A percentile compares a stretch with the other conserved stretches of the same genome.
Evolutionary conservation across 192 early-diverging fungal genomes (phyloP).

Genomic region (Jimgerdemannia flammicorona): DNA sequence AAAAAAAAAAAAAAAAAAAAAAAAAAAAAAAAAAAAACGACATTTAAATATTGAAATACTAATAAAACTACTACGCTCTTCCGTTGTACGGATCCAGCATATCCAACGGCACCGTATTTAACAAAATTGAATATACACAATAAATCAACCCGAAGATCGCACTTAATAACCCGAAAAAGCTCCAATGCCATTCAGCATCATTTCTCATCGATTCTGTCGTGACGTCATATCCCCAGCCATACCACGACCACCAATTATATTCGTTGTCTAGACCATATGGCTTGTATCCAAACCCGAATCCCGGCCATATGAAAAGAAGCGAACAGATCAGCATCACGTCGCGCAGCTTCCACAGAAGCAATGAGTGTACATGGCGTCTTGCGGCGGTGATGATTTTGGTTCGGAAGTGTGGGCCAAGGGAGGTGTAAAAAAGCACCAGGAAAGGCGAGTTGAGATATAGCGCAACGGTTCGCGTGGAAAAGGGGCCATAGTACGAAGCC

Average conservation of each 20-base stretch:
- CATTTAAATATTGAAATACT: too few species aligned
- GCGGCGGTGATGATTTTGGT: constrained; percentile 5
- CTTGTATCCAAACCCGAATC: constrained; percentile 9
- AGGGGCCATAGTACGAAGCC: constrained; percentile 9
- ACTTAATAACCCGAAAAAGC: not conserved
- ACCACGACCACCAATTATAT: not conserved
- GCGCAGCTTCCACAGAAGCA: constrained; percentile 8
- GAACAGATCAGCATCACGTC: constrained; percentile 4
- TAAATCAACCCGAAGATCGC: constrained; percentile 5
- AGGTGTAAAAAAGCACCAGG: constrained; percentile 4
- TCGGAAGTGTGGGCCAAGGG: constrained; percentile 4
- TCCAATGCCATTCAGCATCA: constrained; percentile 1
- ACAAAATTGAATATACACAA: constrained; percentile 3
- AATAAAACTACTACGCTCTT: too few species aligned
- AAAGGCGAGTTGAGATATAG: constrained; percentile 7
- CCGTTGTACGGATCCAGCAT: not conserved
- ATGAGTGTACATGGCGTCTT: not conserved
- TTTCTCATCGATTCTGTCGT: not conserved
- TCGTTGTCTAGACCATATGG: not conserved
- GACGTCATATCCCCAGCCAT: not conserved
- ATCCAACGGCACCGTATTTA: constrained; percentile 3
- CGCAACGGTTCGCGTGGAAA: not conserved
- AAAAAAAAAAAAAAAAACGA: too few species aligned
- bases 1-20: too few species aligned
- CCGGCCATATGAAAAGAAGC: constrained; percentile 4